A percentile compares a stretch with the other conserved stretches of the same genome.
Evolutionary conservation across 1,284 basidiomycete genomes (phyloP).

Genomic region (Xerocomus cyaneibrunnescens): DNA sequence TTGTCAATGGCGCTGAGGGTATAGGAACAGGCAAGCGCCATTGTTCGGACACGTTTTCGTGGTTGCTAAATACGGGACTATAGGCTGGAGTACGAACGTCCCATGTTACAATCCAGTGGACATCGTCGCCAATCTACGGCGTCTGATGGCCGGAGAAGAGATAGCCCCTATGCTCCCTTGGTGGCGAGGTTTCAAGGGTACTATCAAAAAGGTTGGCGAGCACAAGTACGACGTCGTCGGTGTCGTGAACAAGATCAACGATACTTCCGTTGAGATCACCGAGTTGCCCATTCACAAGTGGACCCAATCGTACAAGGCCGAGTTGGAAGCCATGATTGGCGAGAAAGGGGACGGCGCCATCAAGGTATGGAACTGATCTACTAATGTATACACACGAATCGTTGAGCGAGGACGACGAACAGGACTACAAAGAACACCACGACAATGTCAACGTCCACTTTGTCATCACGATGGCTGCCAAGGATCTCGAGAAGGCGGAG

Average conservation of each 20-base stretch:
- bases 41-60: background rate
- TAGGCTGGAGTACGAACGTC: slow-evolving; percentile 94
- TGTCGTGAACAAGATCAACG: slow-evolving; percentile 74
- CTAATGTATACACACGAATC: background rate
- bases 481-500: slow-evolving; percentile 85
- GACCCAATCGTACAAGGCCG: slow-evolving; percentile 92
- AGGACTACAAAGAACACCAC: slow-evolving; percentile 97
- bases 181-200: slow-evolving; percentile 95
- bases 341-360: slow-evolving; percentile 70
- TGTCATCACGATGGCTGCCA: slow-evolving; percentile 77
- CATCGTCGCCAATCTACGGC: slow-evolving; percentile 85
- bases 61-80: background rate
- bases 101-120: slow-evolving; percentile 95
- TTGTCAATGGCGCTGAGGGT: slow-evolving; percentile 96
- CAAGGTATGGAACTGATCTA: slow-evolving; percentile 46
- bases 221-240: slow-evolving; percentile 91
- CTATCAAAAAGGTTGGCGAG: slow-evolving; percentile 77
- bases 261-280: slow-evolving; percentile 91
- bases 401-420: slow-evolving; percentile 3
- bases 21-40: slow-evolving; percentile 84
- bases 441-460: slow-evolving; percentile 95
- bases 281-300: slow-evolving; percentile 96
- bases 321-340: slow-evolving; percentile 78
- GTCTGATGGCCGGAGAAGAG: slow-evolving; percentile 88
- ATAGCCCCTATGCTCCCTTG: slow-evolving; percentile 88